phyloP scores from a whole-genome alignment of 2,329 filamentous ascomycete species.

The Trichophyton verrucosum region DNA sequence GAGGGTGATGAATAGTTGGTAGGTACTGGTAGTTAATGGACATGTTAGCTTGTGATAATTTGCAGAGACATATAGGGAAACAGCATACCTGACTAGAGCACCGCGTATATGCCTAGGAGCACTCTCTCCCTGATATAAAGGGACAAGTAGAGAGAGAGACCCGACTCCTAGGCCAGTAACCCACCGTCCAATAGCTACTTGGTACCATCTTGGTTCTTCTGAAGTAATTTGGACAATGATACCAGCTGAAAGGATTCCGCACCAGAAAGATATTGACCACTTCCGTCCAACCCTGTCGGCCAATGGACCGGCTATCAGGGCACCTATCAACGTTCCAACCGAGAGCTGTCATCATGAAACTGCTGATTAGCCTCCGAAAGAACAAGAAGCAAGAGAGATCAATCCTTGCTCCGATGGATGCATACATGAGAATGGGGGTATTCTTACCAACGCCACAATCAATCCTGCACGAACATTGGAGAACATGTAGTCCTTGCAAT shows the following conservation, averaged over 20 bases:
- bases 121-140: constrained; percentile 38
- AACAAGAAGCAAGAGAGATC: background rate
- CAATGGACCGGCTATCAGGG: constrained; percentile 30
- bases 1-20: constrained; percentile 40
- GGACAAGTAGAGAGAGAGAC: constrained; percentile 35
- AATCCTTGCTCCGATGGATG: background rate
- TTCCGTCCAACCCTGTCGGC: constrained; percentile 36
- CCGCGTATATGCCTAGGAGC: constrained; percentile 37
- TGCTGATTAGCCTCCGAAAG: background rate
- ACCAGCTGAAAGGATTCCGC: constrained; percentile 33
- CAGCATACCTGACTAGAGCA: constrained; percentile 30
- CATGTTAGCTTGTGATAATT: background rate
- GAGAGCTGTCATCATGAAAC: constrained; percentile 22
- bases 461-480: constrained; percentile 34
- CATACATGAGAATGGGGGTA: background rate
- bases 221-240: constrained; percentile 37
- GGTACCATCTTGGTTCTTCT: constrained; percentile 28
- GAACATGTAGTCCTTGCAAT: constrained; percentile 27
- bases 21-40: constrained; percentile 23
- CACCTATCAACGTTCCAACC: constrained; percentile 34
- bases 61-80: background rate
- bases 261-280: constrained; percentile 35
- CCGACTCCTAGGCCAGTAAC: constrained; percentile 38
- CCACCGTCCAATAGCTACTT: constrained; percentile 36
- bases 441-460: constrained; percentile 33